phyloP scores from a whole-genome alignment of 345 rosid genomes.

The Brassica carinata region DNA sequence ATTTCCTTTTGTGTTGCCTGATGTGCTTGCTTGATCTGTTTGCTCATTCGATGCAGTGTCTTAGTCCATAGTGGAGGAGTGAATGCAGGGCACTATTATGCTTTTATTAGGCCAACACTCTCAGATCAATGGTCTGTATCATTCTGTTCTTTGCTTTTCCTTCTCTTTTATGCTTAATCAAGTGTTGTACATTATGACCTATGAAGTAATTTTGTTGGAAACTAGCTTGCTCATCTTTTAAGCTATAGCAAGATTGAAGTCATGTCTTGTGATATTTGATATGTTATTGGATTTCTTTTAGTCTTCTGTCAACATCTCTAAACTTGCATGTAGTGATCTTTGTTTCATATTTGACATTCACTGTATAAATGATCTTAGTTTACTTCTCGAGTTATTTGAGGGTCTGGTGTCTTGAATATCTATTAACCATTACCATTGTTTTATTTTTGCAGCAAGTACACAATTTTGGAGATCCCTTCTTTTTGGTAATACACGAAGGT shows the following conservation, averaged over 20 bases:
- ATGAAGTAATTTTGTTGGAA: slow-evolving; percentile 8
- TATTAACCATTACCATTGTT: background rate
- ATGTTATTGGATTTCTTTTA: slow-evolving; percentile 1
- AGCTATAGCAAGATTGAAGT: slow-evolving; percentile 16
- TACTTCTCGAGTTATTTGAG: background rate
- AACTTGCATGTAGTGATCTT: background rate
- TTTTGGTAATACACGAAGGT: slow-evolving; percentile 84
- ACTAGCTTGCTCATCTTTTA: slow-evolving; percentile 20
- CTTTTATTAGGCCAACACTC: slow-evolving; percentile 77
- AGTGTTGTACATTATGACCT: slow-evolving; percentile 3
- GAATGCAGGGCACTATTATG: background rate
- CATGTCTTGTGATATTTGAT: slow-evolving; percentile 6
- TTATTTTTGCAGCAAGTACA: slow-evolving; percentile 69
- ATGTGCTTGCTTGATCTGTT: slow-evolving; percentile 19
- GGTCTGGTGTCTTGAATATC: background rate
- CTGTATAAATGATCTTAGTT: slow-evolving; percentile 1
- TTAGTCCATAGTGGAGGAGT: background rate
- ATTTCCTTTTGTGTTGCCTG: background rate
- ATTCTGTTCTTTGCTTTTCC: background rate
- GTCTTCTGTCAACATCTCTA: slow-evolving; percentile 7
- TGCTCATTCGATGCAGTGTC: slow-evolving; percentile 34
- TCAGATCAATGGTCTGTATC: slow-evolving; percentile 79
- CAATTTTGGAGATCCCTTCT: slow-evolving; percentile 95
- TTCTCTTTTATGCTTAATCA: background rate
- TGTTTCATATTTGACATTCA: slow-evolving; percentile 4